Evolutionary conservation across 139 green algal species (phyloP), one percentile per base, ranked within the genome.

Genomic region (Volvox africanus): DNA sequence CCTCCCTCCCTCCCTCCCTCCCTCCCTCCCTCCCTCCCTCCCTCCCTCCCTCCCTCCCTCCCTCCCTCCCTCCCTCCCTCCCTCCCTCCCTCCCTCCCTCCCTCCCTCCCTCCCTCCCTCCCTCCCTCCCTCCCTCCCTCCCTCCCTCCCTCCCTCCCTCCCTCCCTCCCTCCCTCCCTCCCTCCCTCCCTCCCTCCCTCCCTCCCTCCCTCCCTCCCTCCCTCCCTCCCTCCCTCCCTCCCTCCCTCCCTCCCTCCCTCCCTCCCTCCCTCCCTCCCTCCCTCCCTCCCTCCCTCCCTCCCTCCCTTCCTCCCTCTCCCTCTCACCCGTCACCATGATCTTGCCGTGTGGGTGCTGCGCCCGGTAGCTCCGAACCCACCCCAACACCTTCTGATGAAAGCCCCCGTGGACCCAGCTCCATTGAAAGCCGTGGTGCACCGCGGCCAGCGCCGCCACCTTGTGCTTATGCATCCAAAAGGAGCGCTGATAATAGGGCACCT

Each of bases 391-490:
- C 21, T 11, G 0, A 9, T 71, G 69, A 50, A 89, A 89, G 33
- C 28, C 84, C 20, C 22, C 24, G 69, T 89, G 84, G 0, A 0
- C 3, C 84, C 84, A 89, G 68, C 69, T 82, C 84, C 84, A 89
- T 30, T 89, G 84, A 68, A 89, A 89, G 68, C 84, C 84, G 11
- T 82, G 37, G 84, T 89, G 84, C 28, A 89, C 84, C 2, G 84
- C 36, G 17, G 84, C 68, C 84, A 89, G 69, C 13, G 16, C 26
- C 0, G 68, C 69, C 18, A 82, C 16, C 28, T 13, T 26, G 36
- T 26, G 44, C 69, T 55, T 20, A 1, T 22, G 26, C 21, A 13
- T n/a, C 82, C 82, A 89, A 20, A 18, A 14, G 1, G 18, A 21
- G 18, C 68, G 84, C 26, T 89, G 21, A 68, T 82, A 71, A 50